Evolutionary conservation across 1,139 yeast species (phyloP).

Genomic region (Yamadazyma triangularis): DNA sequence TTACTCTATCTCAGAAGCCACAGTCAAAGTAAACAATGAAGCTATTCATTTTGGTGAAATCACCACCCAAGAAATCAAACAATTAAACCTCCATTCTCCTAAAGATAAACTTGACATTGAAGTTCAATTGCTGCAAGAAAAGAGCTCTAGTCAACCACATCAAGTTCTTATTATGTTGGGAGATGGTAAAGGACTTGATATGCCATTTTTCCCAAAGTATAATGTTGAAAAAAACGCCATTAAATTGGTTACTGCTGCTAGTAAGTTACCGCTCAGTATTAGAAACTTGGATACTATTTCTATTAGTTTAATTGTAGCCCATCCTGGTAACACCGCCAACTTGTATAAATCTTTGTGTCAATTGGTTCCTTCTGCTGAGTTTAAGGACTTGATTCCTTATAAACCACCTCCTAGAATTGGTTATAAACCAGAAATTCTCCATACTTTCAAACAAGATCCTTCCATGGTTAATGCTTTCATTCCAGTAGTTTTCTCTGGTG

Average conservation of each 20-base stretch:
- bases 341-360: slow-evolving; percentile 28
- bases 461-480: slow-evolving; percentile 50
- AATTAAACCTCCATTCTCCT: slow-evolving; percentile 25
- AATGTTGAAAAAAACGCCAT: slow-evolving; percentile 16
- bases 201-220: slow-evolving; percentile 23
- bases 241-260: slow-evolving; percentile 23
- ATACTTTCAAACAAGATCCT: slow-evolving; percentile 57
- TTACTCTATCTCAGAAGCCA: slow-evolving; percentile 21
- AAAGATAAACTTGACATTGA: slow-evolving; percentile 30
- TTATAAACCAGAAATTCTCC: slow-evolving; percentile 62
- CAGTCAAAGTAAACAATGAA: slow-evolving; percentile 22
- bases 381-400: slow-evolving; percentile 21
- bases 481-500: slow-evolving; percentile 50
- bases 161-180: slow-evolving; percentile 27
- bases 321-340: slow-evolving; percentile 17
- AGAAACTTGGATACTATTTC: slow-evolving; percentile 29
- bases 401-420: slow-evolving; percentile 40
- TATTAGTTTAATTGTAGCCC: slow-evolving; percentile 32
- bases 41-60: slow-evolving; percentile 31
- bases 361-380: slow-evolving; percentile 27
- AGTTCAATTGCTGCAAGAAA: slow-evolving; percentile 22
- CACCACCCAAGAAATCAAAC: slow-evolving; percentile 33
- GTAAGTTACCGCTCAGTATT: slow-evolving; percentile 36
- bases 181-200: slow-evolving; percentile 20
- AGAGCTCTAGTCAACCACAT: slow-evolving; percentile 26